A percentile compares a stretch with the other conserved stretches of the same genome.
These are phyloP conservation scores for Tylopilus rubrobrunneus DNA, from an alignment of 768 basidiomycete species.

Conservation along the genomic window DNA sequence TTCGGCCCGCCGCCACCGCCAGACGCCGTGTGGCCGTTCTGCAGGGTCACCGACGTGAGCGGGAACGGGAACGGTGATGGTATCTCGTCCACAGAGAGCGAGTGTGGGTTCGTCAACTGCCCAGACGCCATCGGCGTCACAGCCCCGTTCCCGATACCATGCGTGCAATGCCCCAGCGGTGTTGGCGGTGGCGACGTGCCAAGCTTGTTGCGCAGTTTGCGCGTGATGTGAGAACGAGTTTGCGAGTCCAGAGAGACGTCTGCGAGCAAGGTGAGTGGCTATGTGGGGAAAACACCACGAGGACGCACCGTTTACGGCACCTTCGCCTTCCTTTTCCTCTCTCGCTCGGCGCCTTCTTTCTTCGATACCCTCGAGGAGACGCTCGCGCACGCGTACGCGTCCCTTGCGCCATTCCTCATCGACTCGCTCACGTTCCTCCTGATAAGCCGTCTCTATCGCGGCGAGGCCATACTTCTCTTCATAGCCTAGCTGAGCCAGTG, in stretches of 20 bases:
- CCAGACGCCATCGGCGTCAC: constrained; percentile 63
- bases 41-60: constrained; percentile 53
- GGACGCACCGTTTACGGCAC: constrained; percentile 60
- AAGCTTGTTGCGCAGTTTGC: constrained; percentile 79
- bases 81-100: constrained; percentile 80
- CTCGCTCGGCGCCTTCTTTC: constrained; percentile 73
- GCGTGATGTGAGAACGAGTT: constrained; percentile 75
- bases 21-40: constrained; percentile 31
- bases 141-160: constrained; percentile 35
- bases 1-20: constrained; percentile 38
- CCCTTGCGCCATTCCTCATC: constrained; percentile 82
- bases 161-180: constrained; percentile 44
- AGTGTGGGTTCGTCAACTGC: constrained; percentile 76
- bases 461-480: constrained; percentile 71
- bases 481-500: constrained; percentile 58
- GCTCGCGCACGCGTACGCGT: constrained; percentile 68
- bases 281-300: background rate
- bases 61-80: constrained; percentile 82
- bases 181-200: constrained; percentile 78
- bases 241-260: constrained; percentile 74
- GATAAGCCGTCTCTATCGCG: constrained; percentile 64
- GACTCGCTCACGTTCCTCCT: constrained; percentile 73
- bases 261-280: constrained; percentile 24
- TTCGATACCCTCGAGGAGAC: constrained; percentile 80
- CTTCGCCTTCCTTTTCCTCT: constrained; percentile 88